Percentiles rank a stretch among this genome's conserved stretches.
These are phyloP conservation scores for Chlorencoelia australis DNA, from an alignment of 2,329 filamentous ascomycete genomes.

Conservation along the genomic window DNA sequence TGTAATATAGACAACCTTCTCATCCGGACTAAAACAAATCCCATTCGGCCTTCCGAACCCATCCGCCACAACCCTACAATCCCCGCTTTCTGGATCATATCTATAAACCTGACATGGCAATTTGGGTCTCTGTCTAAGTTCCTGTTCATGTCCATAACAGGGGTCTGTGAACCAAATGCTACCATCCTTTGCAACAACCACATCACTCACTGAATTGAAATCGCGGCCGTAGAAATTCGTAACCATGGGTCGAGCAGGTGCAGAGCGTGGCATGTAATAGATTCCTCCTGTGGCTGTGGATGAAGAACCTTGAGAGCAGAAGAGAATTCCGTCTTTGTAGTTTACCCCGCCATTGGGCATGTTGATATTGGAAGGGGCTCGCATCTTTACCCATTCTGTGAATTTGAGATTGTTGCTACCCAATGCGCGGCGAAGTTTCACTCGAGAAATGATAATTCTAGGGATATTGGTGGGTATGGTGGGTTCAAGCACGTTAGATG, in stretches of 20 bases:
- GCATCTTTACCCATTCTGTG: slow-evolving; percentile 26
- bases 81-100: slow-evolving; percentile 38
- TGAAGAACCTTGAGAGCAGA: slow-evolving; percentile 17
- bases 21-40: slow-evolving; percentile 45
- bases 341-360: slow-evolving; percentile 17
- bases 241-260: slow-evolving; percentile 30
- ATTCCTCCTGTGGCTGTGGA: slow-evolving; percentile 10
- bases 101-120: slow-evolving; percentile 50
- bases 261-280: slow-evolving; percentile 12
- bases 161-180: slow-evolving; percentile 57
- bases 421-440: slow-evolving; percentile 27
- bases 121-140: slow-evolving; percentile 43
- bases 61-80: slow-evolving; percentile 46
- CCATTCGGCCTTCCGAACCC: slow-evolving; percentile 47
- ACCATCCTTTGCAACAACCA: slow-evolving; percentile 41
- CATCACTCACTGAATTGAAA: slow-evolving; percentile 52
- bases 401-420: slow-evolving; percentile 22
- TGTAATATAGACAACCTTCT: slow-evolving; percentile 42
- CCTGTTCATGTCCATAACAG: slow-evolving; percentile 47
- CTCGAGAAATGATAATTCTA: slow-evolving; percentile 36
- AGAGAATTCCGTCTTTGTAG: slow-evolving; percentile 18
- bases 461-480: slow-evolving; percentile 31
- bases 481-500: slow-evolving; percentile 34
- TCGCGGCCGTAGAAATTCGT: slow-evolving; percentile 48
- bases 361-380: slow-evolving; percentile 31